phyloP scores from a whole-genome alignment of 306 rosid genomes.

The Castanea mollissima region DNA sequence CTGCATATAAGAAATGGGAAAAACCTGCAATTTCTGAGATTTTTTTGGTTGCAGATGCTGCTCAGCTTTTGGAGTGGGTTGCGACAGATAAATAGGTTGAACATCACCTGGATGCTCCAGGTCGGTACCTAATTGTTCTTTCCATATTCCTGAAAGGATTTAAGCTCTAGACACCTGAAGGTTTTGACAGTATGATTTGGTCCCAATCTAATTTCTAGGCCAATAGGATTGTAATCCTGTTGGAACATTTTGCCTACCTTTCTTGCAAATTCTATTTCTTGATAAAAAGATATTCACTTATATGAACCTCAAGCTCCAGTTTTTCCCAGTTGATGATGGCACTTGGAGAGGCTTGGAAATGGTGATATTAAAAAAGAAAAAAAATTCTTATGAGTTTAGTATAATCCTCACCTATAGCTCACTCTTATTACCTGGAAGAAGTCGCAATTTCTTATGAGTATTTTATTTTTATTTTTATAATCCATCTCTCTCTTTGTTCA shows the following conservation, averaged over 20 bases:
- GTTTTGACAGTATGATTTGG: slow-evolving; percentile 8
- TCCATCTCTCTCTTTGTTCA: no score
- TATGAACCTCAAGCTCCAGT: slow-evolving; percentile 81
- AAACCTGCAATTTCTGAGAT: slow-evolving; percentile 97
- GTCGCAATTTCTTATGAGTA: no score
- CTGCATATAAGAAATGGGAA: slow-evolving; percentile 95
- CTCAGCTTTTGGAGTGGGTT: slow-evolving; percentile 87
- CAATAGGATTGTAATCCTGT: slow-evolving; percentile 42
- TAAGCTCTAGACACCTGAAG: slow-evolving; percentile 11
- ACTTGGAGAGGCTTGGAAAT: slow-evolving; percentile 88
- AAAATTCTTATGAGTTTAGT: neutral
- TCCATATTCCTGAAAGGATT: slow-evolving; percentile 8
- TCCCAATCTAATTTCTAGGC: slow-evolving; percentile 48
- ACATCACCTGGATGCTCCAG: slow-evolving; percentile 48
- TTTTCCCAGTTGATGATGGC: slow-evolving; percentile 85
- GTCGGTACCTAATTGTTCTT: slow-evolving; percentile 30
- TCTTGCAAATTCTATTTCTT: slow-evolving; percentile 50
- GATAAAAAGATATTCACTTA: slow-evolving; percentile 44
- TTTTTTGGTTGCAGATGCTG: slow-evolving; percentile 98
- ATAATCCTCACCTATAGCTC: no score
- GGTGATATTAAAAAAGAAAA: slow-evolving; percentile 39
- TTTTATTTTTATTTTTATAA: no score
- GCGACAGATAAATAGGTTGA: slow-evolving; percentile 53
- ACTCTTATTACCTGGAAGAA: no score
- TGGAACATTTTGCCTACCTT: slow-evolving; percentile 42